Evolutionary conservation across 805 yeast species (phyloP), one percentile per base, ranked within the genome.

Genomic region (Ogataea methanolica): DNA sequence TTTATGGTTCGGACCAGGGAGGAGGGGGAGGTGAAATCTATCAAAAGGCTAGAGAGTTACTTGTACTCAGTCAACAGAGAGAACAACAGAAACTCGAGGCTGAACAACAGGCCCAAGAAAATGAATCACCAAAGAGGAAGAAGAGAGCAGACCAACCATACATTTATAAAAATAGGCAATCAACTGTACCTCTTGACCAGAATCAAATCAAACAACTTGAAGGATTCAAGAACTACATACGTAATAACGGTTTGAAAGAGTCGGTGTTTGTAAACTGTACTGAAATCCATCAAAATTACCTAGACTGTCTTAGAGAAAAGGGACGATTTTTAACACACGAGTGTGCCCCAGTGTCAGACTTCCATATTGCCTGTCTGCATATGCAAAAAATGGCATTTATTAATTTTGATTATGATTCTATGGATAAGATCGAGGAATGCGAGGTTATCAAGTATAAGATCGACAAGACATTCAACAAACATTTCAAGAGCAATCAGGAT

Each of bases 251-350:
- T 2, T 41, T 55, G 11, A 52, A 54, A 16, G 67, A 64, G 47
- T 59, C 66, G 2, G 61, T 65, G 1, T 46, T 58, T 5, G 57
- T 59, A 12, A 68, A 68, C 47, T 68, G 72, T 45, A 54, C 69
- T 14, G 72, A 67, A 44, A 50, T 65, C 5, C 68, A 63, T 40
- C 41, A 50, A n/a, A 38, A 40, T 33, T 65, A 60, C 42, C 49
- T 62, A 23, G 52, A 60, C 16, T 67, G 71, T 51, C 49, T 62
- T 15, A 49, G 47, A 23, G 41, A 44, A 16, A 57, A 57, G 33
- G 50, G 53, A 21, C 43, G 52, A 2, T 43, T 59, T 36, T 48
- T 57, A 41, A 48, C 56, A 42, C 52, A 49, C 33, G 60, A 62
- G 42, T 64, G 68, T 49, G 52, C 54, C 16, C 44, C 46, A 31